These are phyloP conservation scores for Lenzites betulinus DNA, from an alignment of 768 basidiomycete species.

Conservation along the genomic window DNA sequence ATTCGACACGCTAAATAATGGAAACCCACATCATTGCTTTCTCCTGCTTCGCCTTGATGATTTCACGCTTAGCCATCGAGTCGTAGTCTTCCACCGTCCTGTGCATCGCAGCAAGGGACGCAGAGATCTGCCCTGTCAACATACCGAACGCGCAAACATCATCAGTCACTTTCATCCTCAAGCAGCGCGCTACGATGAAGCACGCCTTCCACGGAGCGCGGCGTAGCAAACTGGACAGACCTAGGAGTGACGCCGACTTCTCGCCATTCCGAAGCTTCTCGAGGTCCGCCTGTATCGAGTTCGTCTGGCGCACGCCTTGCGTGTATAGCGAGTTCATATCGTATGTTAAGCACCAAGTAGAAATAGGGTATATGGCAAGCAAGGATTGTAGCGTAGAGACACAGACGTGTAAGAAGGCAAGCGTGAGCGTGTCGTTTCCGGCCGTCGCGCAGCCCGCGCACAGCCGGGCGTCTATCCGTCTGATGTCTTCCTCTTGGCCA, in stretches of 20 bases:
- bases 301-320: slow-evolving; percentile 88
- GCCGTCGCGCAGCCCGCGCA: not conserved
- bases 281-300: slow-evolving; percentile 84
- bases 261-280: slow-evolving; percentile 83
- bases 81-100: slow-evolving; percentile 97
- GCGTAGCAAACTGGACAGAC: slow-evolving; percentile 52
- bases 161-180: not conserved
- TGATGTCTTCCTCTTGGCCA: slow-evolving; percentile 4
- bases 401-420: not conserved
- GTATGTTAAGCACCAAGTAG: not conserved
- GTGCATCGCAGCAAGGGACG: slow-evolving; percentile 93
- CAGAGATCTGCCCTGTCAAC: slow-evolving; percentile 89
- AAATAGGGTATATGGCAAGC: slow-evolving; percentile 1
- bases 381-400: not conserved
- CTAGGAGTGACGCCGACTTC: slow-evolving; percentile 76
- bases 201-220: not conserved
- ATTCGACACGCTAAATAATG: not conserved
- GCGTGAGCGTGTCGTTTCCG: slow-evolving; percentile 6
- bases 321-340: slow-evolving; percentile 95
- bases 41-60: slow-evolving; percentile 95
- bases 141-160: slow-evolving; percentile 4
- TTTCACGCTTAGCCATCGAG: slow-evolving; percentile 93
- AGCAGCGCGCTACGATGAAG: not conserved
- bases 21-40: slow-evolving; percentile 83
- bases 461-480: slow-evolving; percentile 4